Evolutionary conservation across 164 flowering plant species (phyloP), one percentile per base, ranked within the genome.

Genomic region (Nymphaea thermarum): DNA sequence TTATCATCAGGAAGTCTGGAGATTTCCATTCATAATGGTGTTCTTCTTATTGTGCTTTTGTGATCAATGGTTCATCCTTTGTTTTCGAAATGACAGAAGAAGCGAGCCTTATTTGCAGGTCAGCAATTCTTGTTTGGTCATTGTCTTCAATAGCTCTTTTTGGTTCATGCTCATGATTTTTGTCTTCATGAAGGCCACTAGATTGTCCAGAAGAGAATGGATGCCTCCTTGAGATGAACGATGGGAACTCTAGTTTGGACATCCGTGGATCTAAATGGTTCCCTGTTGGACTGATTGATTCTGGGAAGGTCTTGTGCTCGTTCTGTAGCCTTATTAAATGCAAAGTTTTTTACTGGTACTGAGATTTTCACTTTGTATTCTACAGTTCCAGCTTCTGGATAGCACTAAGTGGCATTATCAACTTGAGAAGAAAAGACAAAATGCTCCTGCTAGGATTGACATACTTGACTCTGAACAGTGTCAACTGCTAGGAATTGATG

Each of bases 101-200:
- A 66, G 85, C 88, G 63, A 85, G 84, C 16, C 70, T 91, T 62
- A 80, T 91, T 66, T 88, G 95, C 89, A 85, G 95, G 97, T 87
- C 76, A 10, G 53, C 16, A 62, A 11, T 53, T 10, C 18, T 60
- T 57, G 2, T 64, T 16, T 41, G 17, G 43, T 44, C 47, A 2
- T 47, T 7, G 7, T 47, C 55, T 12, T 25, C 17, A 18, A 25
- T 41, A 53, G 43, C 14, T 47, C 16, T 4, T 43, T 41, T 18
- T 8, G 55, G 12, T 64, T 65, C 4, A 60, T 71, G 45, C 66
- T 55, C 36, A 25, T 25, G 36, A 25, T 25, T 25, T 16, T 8
- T 55, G 60, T 16, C 10, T 16, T 43, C 65, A 53, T 5, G 55
- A 45, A 91, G 97, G 82, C 93, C 91, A 55, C 44, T 86, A 10